These are phyloP conservation scores for Suillus ampliporus DNA, from an alignment of 768 basidiomycete genomes.

Conservation along the genomic window DNA sequence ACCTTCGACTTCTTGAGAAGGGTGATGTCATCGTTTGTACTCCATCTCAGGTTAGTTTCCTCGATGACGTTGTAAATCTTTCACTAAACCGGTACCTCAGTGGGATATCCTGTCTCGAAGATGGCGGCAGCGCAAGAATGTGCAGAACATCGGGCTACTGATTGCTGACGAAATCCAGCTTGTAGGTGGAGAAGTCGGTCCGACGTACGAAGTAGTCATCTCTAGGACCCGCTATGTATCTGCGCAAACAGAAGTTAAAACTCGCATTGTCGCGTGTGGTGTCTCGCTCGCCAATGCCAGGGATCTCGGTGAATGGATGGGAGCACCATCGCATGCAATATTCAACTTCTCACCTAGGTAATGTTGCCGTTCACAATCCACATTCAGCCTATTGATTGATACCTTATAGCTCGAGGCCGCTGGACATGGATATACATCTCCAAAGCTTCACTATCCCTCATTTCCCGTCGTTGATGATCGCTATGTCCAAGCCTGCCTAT, in stretches of 20 bases:
- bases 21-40: conserved; percentile 95
- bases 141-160: conserved; percentile 89
- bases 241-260: conserved; percentile 90
- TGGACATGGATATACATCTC: conserved; percentile 96
- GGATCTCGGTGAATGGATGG: conserved; percentile 98
- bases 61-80: conserved; percentile 1
- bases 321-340: conserved; percentile 88
- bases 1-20: conserved; percentile 87
- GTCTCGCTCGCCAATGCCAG: conserved; percentile 96
- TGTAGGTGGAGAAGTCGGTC: conserved; percentile 93
- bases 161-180: conserved; percentile 97
- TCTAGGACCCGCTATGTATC: conserved; percentile 97
- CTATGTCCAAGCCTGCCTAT: conserved; percentile 99
- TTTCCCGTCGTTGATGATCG: conserved; percentile 97
- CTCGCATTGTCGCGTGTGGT: conserved; percentile 92
- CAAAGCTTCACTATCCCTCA: conserved; percentile 97
- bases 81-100: conserved; percentile 42
- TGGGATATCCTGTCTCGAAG: conserved; percentile 95
- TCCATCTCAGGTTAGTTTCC: conserved; percentile 73
- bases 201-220: conserved; percentile 95
- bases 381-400: conserved; percentile 8
- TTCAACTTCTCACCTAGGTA: conserved; percentile 98
- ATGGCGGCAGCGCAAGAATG: conserved; percentile 97
- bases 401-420: conserved; percentile 78
- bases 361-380: conserved; percentile 16